phyloP scores from a whole-genome alignment of 495 filamentous ascomycete genomes.

The Daldinia childiae region DNA sequence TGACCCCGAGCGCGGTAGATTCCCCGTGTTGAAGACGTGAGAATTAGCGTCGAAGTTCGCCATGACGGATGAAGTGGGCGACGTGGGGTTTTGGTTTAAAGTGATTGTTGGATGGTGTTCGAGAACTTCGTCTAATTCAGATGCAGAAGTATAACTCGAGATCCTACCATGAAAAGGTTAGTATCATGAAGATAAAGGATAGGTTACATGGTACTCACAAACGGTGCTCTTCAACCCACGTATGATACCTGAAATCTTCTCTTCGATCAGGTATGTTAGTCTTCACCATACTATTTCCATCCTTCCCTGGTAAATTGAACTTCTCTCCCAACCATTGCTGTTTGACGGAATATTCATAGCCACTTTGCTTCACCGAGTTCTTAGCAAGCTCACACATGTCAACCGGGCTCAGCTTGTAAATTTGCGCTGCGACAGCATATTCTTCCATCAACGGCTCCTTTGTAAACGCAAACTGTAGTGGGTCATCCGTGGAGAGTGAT shows the following conservation, averaged over 20 bases:
- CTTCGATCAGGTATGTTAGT: conserved; percentile 95
- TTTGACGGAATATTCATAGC: conserved; percentile 89
- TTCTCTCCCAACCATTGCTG: conserved; percentile 85
- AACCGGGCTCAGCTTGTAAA: conserved; percentile 95
- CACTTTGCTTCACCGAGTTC: conserved; percentile 93
- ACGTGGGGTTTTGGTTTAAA: conserved; percentile 29
- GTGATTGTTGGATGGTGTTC: conserved; percentile 31
- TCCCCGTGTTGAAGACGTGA: conserved; percentile 30
- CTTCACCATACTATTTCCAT: conserved; percentile 90
- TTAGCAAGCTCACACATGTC: conserved; percentile 99
- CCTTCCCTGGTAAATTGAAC: conserved; percentile 75
- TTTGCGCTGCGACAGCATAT: conserved; percentile 96
- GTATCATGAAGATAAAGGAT: background rate
- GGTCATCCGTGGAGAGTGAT: conserved; percentile 95
- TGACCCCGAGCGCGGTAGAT: conserved; percentile 27
- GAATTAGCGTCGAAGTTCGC: conserved; percentile 41
- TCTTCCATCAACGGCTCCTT: conserved; percentile 98
- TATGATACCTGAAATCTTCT: conserved; percentile 87
- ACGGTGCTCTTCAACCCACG: conserved; percentile 77
- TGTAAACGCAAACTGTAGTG: conserved; percentile 96
- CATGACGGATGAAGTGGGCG: conserved; percentile 46
- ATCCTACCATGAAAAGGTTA: conserved; percentile 50
- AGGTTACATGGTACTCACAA: conserved; percentile 66
- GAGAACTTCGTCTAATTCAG: conserved; percentile 25
- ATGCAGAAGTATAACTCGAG: conserved; percentile 56